phyloP scores from a whole-genome alignment of 2,329 filamentous ascomycete genomes.

The Metarhizium rileyi region DNA sequence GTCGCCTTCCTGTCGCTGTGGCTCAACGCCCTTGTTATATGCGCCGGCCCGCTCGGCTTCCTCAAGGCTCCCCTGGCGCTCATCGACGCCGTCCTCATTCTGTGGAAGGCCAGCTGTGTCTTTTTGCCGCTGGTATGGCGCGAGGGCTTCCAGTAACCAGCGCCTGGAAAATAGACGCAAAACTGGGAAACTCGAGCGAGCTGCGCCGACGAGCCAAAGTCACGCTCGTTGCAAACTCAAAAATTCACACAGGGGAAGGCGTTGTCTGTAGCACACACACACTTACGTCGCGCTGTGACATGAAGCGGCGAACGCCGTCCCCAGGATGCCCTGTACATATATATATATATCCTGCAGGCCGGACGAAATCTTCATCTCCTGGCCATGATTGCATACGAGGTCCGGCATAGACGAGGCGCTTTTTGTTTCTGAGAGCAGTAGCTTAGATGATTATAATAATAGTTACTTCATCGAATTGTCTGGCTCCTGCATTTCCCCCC shows the following conservation, averaged over 20 bases:
- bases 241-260: not conserved
- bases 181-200: not conserved
- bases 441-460: too few relatives aligned
- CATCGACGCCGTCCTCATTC: conserved; percentile 56
- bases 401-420: too few relatives aligned
- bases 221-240: not conserved
- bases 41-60: conserved; percentile 25
- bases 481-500: too few relatives aligned
- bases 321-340: too few relatives aligned
- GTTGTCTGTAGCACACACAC: not conserved
- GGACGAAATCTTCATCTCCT: not conserved
- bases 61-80: conserved; percentile 49
- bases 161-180: not conserved
- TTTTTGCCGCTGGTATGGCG: conserved; percentile 74
- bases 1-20: conserved; percentile 86
- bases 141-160: conserved; percentile 38
- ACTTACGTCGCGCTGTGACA: too few relatives aligned
- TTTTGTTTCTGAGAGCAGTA: too few relatives aligned
- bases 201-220: not conserved
- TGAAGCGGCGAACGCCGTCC: too few relatives aligned
- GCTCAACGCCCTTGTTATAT: conserved; percentile 36
- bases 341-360: not conserved
- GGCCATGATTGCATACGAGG: too few relatives aligned
- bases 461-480: too few relatives aligned
- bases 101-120: conserved; percentile 72